phyloP scores from a whole-genome alignment of 305 asterid species.

The Plantago lanceolata region DNA sequence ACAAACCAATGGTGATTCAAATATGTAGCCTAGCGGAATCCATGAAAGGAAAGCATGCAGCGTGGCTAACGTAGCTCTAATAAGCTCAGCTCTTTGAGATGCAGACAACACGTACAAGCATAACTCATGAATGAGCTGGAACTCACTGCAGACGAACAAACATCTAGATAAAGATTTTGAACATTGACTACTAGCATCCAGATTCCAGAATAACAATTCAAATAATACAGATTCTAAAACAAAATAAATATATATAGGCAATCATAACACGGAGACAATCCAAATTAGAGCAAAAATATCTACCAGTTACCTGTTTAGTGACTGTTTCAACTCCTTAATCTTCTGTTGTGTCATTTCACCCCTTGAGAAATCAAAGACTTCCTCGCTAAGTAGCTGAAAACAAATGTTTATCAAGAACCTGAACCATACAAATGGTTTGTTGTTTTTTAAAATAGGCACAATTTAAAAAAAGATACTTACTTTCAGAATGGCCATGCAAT shows the following conservation, averaged over 20 bases:
- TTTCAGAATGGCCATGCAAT: slow-evolving; percentile 95
- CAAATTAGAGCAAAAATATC: neutral
- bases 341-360: slow-evolving; percentile 99
- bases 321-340: slow-evolving; percentile 90
- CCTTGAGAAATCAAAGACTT: slow-evolving; percentile 98
- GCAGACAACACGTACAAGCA: slow-evolving; percentile 88
- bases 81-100: slow-evolving; percentile 94
- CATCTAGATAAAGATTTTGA: no score
- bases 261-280: neutral
- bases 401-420: slow-evolving; percentile 10
- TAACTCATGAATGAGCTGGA: slow-evolving; percentile 93
- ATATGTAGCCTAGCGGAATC: slow-evolving; percentile 98
- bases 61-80: slow-evolving; percentile 91
- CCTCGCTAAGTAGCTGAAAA: slow-evolving; percentile 91
- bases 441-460: no score
- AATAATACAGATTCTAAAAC: no score
- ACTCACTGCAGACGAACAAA: slow-evolving; percentile 57
- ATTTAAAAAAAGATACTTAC: no score
- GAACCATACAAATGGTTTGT: no score
- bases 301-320: slow-evolving; percentile 69
- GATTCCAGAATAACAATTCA: no score
- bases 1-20: slow-evolving; percentile 93
- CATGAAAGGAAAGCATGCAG: slow-evolving; percentile 97
- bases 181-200: no score
- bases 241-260: neutral